Evolutionary conservation across 305 asterid genomes (phyloP), one percentile per base, ranked within the genome.

Genomic region (Nicotiana rustica): DNA sequence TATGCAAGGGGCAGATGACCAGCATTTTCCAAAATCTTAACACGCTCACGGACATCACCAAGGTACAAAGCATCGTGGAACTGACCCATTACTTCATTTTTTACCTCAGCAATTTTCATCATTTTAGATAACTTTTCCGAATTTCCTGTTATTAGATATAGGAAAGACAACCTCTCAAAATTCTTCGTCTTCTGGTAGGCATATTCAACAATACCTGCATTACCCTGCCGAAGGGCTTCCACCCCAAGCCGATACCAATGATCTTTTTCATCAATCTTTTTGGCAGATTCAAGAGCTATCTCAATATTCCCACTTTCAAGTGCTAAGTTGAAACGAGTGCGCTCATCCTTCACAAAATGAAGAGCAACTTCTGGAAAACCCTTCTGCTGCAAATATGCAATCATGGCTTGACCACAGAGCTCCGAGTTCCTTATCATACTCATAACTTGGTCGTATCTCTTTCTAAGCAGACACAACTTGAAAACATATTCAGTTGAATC

Each of bases 101-200:
- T 90, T 13, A 90, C 97, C 87, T 94, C 97, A 47, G 97, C 97
- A 82, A 94, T 92, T 88, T 88, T 93, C 95, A 93, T 91, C 98
- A 93, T 93, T 88, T 92, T 92, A n/a, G 95, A 87, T 81, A 93
- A 81, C 87, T 94, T 94, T 18, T 94, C 94, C 78, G 88, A 85
- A 82, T 91, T 92, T 41, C 97, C 97, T 13, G 95, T 92, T 38
- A 91, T 87, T 70, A 92, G 85, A 84, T 92, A 92, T 69, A 91
- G 95, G 82, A 92, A 92, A 52, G 97, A 92, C 47, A 92, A 87
- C 84, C 97, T 88, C 85, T 90, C 97, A 56, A 92, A 91, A 80
- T 91, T 93, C 88, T 91, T 90, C 1, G 94, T 93, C 80, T 87
- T 91, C 87, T 93, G 97, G 85, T 93, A 93, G 5, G 97, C 97